Evolutionary conservation across 1,139 yeast species (phyloP).

Genomic region (Yarrowia galli): DNA sequence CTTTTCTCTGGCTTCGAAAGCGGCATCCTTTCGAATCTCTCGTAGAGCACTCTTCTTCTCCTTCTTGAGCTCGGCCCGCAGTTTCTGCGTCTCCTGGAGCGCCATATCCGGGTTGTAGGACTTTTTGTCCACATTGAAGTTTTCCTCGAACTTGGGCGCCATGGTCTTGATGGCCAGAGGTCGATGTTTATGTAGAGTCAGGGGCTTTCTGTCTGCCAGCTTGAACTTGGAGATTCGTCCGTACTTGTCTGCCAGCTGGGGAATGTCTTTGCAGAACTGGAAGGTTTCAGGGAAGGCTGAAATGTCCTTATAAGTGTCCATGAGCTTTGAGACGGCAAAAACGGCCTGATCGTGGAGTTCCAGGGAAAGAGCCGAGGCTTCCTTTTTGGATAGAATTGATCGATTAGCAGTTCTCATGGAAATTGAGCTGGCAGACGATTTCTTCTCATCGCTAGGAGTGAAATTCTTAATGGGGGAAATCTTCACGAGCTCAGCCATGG

Average conservation of each 20-base stretch:
- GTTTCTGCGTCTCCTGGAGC: conserved; percentile 81
- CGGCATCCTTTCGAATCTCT: conserved; percentile 88
- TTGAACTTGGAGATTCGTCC: conserved; percentile 62
- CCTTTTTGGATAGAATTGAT: background rate
- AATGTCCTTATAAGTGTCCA: conserved; percentile 64
- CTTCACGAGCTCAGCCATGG: conserved; percentile 12
- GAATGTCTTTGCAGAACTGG: conserved; percentile 51
- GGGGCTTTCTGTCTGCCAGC: conserved; percentile 65
- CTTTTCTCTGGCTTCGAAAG: conserved; percentile 85
- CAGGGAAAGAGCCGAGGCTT: background rate
- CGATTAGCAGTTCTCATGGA: conserved; percentile 15
- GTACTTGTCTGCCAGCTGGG: conserved; percentile 50
- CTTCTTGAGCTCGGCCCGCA: conserved; percentile 85
- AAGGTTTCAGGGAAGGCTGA: conserved; percentile 68
- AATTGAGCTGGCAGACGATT: background rate
- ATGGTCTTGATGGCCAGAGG: conserved; percentile 84
- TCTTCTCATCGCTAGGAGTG: background rate
- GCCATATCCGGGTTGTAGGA: conserved; percentile 85
- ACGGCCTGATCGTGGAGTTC: conserved; percentile 32
- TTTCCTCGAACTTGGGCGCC: conserved; percentile 94
- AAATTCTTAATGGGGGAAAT: background rate
- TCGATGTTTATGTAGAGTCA: conserved; percentile 84
- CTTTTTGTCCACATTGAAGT: conserved; percentile 93
- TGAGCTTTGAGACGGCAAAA: conserved; percentile 39
- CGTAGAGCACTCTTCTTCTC: conserved; percentile 88